Evolutionary conservation across 2,329 filamentous ascomycete genomes (phyloP), one percentile per base, ranked within the genome.

Genomic region (Chaetomium globosum): DNA sequence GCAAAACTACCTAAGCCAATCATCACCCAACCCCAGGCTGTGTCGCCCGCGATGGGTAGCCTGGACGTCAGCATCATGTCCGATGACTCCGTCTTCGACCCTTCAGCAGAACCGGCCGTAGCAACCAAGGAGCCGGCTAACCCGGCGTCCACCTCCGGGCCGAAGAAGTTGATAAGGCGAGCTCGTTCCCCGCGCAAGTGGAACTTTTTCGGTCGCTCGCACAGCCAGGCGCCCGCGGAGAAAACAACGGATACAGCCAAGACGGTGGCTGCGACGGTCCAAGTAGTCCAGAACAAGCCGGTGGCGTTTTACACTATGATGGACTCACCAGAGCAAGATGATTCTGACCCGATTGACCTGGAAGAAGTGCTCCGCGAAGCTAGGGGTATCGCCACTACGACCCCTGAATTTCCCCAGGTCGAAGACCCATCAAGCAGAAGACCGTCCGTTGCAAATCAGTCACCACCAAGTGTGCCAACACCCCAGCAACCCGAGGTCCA

Each of bases 261-360:
- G 4, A 71, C 76, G 2, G 78, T 84, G n/a, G 73, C 81, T 0
- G 80, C 82, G 2, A 79, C 83, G 1, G 79, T 83, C n/a, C 80
- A 82, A 52, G 72, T 77, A 16, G 78, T 82, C 0, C 79, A 80
- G 61, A 80, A 79, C 62, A 87, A 85, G 65, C 77, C 83, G 0
- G 75, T 86, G 7, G 81, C 86, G 1, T 87, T 85, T 69, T 88
- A 89, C 71, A 81, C 86, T 8, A 84, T 88, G 74, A 81, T 88
- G 73, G 85, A 88, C 71, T 82, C 81, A 2, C 82, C 84, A 0
- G 85, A 87, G 68, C 80, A 81, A 67, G 82, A 84, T 60, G 71
- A 79, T 33, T 66, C 69, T 13, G 76, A 75, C n/a, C 70, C 73
- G 7, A 71, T 72, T 52, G 79, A 84, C 56, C 74, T 80, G 8